Evolutionary conservation across 176 grass and related monocot species (phyloP), one percentile per base, ranked within the genome.

Genomic region (Oryza nivara): DNA sequence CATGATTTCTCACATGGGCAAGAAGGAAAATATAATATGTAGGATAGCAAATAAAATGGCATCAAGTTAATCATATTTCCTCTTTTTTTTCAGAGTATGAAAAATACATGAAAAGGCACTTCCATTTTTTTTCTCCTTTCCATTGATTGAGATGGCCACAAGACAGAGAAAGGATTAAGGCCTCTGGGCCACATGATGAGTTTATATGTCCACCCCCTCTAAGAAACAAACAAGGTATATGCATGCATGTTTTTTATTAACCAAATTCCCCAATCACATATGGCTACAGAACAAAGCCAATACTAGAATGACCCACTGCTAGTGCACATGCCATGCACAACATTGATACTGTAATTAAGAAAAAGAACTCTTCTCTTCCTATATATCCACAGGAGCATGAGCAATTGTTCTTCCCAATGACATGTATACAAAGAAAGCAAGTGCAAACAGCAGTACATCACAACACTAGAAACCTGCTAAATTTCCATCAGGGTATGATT

Each of bases 1-100:
- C 40, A 15, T 71, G 0, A 71, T 65, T 63, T 86, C 72, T 12
- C 36, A 84, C 38, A 68, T 36, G 14, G n/a, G 38, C 61, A 77
- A 28, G 52, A 14, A 25, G 20, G 38, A 49, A 49, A 61, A 11
- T 19, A 0, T 26, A 45, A 14, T 10, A 58, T 10, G 23, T 56
- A 16, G 7, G 23, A 41, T 0, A 12, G 7, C 8, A 26, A 16
- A 44, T 44, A 9, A 81, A 61, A 54, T 77, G 56, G 19, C 20
- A 63, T 23, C 58, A 63, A 23, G 22, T 10, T 63, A 3, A 63
- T 63, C 58, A 63, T 63, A 23, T 63, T 63, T 63, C 2, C 58
- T 2, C 11, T 9, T 63, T 63, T 63, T 11, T 11, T 63, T 63
- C 58, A 63, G 20, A 63, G 58, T 2, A 22, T 63, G 20, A 63